Base-by-base conservation (phyloP, 768 basidiomycete species). In the Pluteus cervinus region DNA sequence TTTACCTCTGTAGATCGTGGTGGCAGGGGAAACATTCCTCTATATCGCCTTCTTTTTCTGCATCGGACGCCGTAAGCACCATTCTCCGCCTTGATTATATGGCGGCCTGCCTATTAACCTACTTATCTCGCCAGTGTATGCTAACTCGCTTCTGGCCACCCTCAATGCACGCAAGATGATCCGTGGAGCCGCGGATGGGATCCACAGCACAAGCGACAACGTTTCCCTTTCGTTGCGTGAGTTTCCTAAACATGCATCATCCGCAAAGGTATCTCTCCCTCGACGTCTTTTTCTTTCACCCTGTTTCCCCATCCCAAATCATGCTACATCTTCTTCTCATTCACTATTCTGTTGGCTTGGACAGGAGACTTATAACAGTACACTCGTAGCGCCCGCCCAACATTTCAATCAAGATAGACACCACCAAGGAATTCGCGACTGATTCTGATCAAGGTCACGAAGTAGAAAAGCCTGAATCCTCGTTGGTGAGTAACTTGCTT, bases 21-120 rank as follows among this genome's bases (percentile, higher is more conserved):
- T 62, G 12, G 68, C 69, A 22, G 67, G 66, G 0, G 24, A 62
- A 2, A 70, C 75, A 0, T 74, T 76, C 57, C 51, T 76, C 37
- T 81, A 79, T 42, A 71, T 78, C 31, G 54, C 64, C 2, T 81
- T 79, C 54, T 81, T 72, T 52, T 79, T 76, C 44, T 71, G 66
- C 50, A 67, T 77, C 25, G 76, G 77, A 15, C 64, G 76, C 37
- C 51, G 78, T 80, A 51, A 49, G 76, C 22, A 18, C 23, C 36
- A 23, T 22, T 21, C 15, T 2, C 17, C 21, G n/a, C n/a, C 10
- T 18, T 20, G 28, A 26, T 36, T 43, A 15, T 26, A 24, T 24
- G 10, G 12, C 20, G 15, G 4, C 2, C 21, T 7, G 36, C 43
- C 17, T 39, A 14, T 24, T 37, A 29, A 24, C 41, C 28, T 30